These are phyloP conservation scores for Condylostoma magnum DNA, from an alignment of 169 alveolate species.

Conservation along the genomic window DNA sequence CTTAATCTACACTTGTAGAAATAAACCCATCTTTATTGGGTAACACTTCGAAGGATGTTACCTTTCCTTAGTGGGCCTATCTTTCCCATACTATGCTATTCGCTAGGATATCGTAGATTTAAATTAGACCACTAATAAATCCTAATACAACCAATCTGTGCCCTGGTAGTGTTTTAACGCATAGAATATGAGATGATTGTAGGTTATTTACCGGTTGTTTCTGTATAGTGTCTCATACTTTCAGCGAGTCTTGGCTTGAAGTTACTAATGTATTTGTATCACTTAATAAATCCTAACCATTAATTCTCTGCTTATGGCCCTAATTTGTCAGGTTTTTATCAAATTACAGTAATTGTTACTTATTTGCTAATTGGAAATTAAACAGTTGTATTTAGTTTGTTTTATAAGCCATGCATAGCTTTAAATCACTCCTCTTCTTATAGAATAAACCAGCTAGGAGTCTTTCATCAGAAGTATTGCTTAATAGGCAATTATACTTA, in stretches of 20 bases:
- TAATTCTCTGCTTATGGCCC: too few species aligned
- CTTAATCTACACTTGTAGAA: slow-evolving; percentile 65
- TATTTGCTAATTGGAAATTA: too few species aligned
- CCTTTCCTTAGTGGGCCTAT: slow-evolving; percentile 54
- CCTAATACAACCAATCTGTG: slow-evolving; percentile 47
- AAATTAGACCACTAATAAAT: slow-evolving; percentile 50
- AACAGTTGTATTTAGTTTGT: too few species aligned
- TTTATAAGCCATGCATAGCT: too few species aligned
- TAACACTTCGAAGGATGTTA: slow-evolving; percentile 42
- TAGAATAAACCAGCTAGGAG: too few species aligned
- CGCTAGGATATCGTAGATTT: slow-evolving; percentile 42
- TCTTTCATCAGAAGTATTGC: too few species aligned
- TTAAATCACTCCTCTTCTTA: too few species aligned
- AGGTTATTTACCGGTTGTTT: slow-evolving; percentile 1
- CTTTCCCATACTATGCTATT: slow-evolving; percentile 40
- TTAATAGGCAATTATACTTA: too few species aligned
- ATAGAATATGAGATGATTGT: slow-evolving; percentile 16
- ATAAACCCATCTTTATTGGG: slow-evolving; percentile 51
- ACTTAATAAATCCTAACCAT: too few species aligned
- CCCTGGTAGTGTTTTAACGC: slow-evolving; percentile 21
- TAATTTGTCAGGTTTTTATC: too few species aligned
- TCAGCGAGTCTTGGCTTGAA: background rate
- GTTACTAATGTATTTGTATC: too few species aligned
- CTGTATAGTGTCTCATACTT: slow-evolving; percentile 14
- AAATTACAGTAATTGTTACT: too few species aligned